A percentile compares a stretch with the other conserved stretches of the same genome.
phyloP scores from a whole-genome alignment of 345 rosid species.

The Heritiera fomes region DNA sequence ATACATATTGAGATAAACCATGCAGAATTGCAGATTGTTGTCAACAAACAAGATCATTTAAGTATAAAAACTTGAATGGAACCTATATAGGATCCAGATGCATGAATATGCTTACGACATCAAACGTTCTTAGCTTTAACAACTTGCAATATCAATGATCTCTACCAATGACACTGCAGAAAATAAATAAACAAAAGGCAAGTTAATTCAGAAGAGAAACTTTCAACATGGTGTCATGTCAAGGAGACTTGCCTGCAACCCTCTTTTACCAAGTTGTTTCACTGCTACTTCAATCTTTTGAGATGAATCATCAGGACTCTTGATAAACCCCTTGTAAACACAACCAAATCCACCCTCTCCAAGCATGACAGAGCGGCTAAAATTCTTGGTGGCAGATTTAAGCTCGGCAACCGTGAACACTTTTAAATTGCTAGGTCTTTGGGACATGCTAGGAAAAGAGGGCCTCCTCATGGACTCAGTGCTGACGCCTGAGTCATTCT shows the following conservation, averaged over 20 bases:
- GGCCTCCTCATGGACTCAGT: conserved; percentile 59
- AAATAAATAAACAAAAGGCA: neutral
- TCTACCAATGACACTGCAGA: neutral
- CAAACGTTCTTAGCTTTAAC: neutral
- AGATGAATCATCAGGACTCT: conserved; percentile 52
- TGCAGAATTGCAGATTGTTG: neutral
- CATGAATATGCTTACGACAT: neutral
- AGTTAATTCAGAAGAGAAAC: conserved; percentile 6
- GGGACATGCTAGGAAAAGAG: conserved; percentile 44
- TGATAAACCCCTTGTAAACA: conserved; percentile 68
- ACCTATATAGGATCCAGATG: neutral
- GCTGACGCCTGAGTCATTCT: conserved; percentile 55
- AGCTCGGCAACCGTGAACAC: conserved; percentile 76
- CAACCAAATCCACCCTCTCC: conserved; percentile 98
- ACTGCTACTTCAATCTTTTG: conserved; percentile 77
- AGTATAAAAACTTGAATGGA: neutral
- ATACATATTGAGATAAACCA: neutral
- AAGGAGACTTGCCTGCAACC: conserved; percentile 61
- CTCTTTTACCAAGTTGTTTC: conserved; percentile 81
- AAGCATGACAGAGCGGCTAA: conserved; percentile 72
- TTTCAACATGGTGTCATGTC: neutral
- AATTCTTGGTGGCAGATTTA: conserved; percentile 81
- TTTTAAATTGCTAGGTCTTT: conserved; percentile 62
- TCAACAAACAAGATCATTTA: neutral
- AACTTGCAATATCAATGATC: neutral